Conservation (phyloP, 371 early-diverging fungal species). For the Encephalitozoon romaleae region DNA sequence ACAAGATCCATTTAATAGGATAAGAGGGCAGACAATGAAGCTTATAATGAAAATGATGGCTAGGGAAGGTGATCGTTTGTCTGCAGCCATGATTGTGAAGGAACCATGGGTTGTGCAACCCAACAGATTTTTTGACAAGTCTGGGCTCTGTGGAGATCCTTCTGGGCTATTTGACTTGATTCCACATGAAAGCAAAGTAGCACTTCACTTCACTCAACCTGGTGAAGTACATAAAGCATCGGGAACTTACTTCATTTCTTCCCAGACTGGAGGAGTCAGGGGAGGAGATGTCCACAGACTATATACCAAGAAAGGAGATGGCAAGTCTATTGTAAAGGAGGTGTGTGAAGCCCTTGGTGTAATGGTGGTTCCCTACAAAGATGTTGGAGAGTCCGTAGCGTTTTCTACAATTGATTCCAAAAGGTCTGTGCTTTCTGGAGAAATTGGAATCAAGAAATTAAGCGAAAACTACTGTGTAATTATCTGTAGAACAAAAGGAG, state of each 20-base stretch:
- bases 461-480: constrained; percentile 32
- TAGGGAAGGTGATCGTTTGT: constrained; percentile 71
- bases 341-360: constrained; percentile 8
- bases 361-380: constrained; percentile 23
- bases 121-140: constrained; percentile 27
- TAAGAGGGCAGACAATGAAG: constrained; percentile 20
- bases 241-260: constrained; percentile 3
- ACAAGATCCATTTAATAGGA: constrained; percentile 44
- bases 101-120: constrained; percentile 35
- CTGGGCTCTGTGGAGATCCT: constrained; percentile 25
- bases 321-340: neutral
- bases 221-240: constrained; percentile 4
- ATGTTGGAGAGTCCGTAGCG: constrained; percentile 4
- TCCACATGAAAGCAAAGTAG: neutral
- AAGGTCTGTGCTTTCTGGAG: constrained; percentile 52
- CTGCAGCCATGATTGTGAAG: constrained; percentile 7
- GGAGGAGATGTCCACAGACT: constrained; percentile 29
- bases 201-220: constrained; percentile 38
- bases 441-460: constrained; percentile 34
- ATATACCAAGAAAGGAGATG: constrained; percentile 15
- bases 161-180: neutral
- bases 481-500: constrained; percentile 51
- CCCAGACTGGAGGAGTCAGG: constrained; percentile 48
- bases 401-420: constrained; percentile 57
- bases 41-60: constrained; percentile 77